Conservation (phyloP, 2,329 filamentous ascomycete species). For the Beauveria pseudobassiana region DNA sequence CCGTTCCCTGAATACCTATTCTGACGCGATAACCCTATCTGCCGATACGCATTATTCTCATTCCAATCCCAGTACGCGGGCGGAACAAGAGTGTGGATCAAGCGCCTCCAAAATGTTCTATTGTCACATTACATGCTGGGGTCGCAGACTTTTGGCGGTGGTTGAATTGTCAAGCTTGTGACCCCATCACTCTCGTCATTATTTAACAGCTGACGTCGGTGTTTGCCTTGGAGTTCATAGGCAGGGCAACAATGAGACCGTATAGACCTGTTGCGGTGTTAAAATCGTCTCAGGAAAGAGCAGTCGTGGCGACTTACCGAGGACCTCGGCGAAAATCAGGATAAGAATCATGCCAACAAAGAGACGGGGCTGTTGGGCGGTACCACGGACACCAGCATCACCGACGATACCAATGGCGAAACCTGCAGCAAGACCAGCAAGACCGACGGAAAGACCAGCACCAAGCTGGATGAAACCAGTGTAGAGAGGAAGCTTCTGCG, state of each 20-base stretch:
- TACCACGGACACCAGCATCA: constrained; percentile 82
- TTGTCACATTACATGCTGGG: constrained; percentile 1
- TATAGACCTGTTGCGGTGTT: constrained; percentile 67
- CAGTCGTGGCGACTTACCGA: constrained; percentile 57
- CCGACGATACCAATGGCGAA: constrained; percentile 85
- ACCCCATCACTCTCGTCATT: constrained; percentile 16
- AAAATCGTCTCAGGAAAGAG: not conserved
- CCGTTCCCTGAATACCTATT: constrained; percentile 16
- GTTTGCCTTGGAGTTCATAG: constrained; percentile 95
- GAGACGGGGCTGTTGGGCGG: constrained; percentile 73
- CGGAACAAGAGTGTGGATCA: not conserved
- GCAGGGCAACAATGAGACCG: constrained; percentile 93
- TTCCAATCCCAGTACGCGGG: not conserved
- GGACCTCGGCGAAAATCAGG: constrained; percentile 98
- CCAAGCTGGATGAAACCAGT: constrained; percentile 81
- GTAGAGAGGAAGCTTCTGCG: constrained; percentile 65
- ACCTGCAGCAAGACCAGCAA: constrained; percentile 75
- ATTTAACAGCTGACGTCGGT: constrained; percentile 56
- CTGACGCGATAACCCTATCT: constrained; percentile 10
- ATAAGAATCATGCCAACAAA: constrained; percentile 98
- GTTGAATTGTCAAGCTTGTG: constrained; percentile 30
- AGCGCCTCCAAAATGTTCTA: constrained; percentile 6
- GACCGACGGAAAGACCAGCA: constrained; percentile 73
- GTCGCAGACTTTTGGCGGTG: not conserved
- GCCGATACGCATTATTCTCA: constrained; percentile 7